phyloP scores from a whole-genome alignment of 495 filamentous ascomycete species.

The Penicillium verhagenii region DNA sequence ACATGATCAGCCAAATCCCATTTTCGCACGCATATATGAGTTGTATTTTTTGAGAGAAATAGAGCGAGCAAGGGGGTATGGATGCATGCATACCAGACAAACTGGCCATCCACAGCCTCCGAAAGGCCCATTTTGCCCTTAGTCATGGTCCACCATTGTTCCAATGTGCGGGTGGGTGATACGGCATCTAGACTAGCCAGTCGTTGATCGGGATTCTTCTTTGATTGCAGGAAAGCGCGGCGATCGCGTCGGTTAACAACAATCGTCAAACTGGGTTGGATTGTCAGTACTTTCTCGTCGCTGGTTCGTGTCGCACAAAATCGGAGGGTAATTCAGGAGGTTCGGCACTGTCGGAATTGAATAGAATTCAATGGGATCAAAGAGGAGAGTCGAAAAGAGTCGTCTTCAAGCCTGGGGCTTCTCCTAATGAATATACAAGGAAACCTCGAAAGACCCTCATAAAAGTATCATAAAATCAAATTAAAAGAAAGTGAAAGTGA shows the following conservation, averaged over 20 bases:
- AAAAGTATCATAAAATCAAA: too few species aligned
- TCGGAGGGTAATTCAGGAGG: constrained; percentile 1
- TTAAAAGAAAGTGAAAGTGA: too few species aligned
- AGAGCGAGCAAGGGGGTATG: background rate
- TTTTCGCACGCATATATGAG: too few species aligned
- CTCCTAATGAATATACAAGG: too few species aligned
- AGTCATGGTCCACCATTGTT: constrained; percentile 42
- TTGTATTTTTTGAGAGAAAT: too few species aligned
- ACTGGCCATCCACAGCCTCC: constrained; percentile 39
- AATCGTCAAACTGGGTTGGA: constrained; percentile 29
- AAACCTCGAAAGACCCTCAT: too few species aligned
- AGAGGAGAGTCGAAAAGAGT: too few species aligned
- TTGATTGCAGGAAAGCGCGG: constrained; percentile 20
- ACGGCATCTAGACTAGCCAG: constrained; percentile 41
- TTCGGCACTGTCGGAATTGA: too few species aligned
- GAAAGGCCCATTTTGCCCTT: constrained; percentile 37
- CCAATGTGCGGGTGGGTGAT: constrained; percentile 39
- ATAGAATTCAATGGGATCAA: too few species aligned
- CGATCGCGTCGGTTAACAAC: constrained; percentile 39
- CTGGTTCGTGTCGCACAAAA: constrained; percentile 1
- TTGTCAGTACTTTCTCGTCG: background rate
- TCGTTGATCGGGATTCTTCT: constrained; percentile 32
- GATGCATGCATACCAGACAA: constrained; percentile 37
- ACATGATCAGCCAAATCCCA: background rate
- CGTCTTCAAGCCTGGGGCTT: too few species aligned